A percentile compares a stretch with the other conserved stretches of the same genome.
phyloP scores from a whole-genome alignment of 2,329 filamentous ascomycete species.

The Cercospora nicotianae region DNA sequence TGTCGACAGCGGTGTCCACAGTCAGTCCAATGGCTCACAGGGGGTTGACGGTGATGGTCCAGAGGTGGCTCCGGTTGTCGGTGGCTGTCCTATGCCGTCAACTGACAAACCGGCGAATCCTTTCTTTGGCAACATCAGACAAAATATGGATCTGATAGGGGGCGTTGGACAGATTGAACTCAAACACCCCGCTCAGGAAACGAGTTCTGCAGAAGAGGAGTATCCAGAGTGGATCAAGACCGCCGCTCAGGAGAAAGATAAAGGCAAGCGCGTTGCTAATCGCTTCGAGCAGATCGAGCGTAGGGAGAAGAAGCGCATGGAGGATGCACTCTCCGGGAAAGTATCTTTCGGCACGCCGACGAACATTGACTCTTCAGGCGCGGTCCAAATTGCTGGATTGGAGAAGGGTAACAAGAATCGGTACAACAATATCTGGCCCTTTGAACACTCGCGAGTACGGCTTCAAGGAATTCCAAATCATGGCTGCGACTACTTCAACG shows the following conservation, averaged over 20 bases:
- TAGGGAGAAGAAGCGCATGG: slow-evolving; percentile 89
- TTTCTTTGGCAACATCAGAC: slow-evolving; percentile 93
- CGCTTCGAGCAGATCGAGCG: slow-evolving; percentile 83
- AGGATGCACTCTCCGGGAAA: slow-evolving; percentile 67
- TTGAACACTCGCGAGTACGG: slow-evolving; percentile 87
- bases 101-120: slow-evolving; percentile 72
- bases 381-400: slow-evolving; percentile 79
- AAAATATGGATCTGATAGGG: slow-evolving; percentile 92
- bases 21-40: slow-evolving; percentile 13
- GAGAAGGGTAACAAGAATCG: slow-evolving; percentile 94
- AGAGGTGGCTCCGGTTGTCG: slow-evolving; percentile 74
- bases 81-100: slow-evolving; percentile 79
- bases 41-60: slow-evolving; percentile 53
- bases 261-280: slow-evolving; percentile 77
- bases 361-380: slow-evolving; percentile 27
- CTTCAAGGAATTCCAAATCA: slow-evolving; percentile 66
- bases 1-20: slow-evolving; percentile 52
- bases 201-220: slow-evolving; percentile 48
- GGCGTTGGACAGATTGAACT: slow-evolving; percentile 80
- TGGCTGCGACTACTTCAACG: slow-evolving; percentile 92
- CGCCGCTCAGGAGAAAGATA: slow-evolving; percentile 65
- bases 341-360: slow-evolving; percentile 55
- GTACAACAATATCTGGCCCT: slow-evolving; percentile 97
- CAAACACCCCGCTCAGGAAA: slow-evolving; percentile 58
- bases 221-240: slow-evolving; percentile 77